Evolutionary conservation across 2,329 filamentous ascomycete species (phyloP).

Genomic region (Chaetomium sp.): DNA sequence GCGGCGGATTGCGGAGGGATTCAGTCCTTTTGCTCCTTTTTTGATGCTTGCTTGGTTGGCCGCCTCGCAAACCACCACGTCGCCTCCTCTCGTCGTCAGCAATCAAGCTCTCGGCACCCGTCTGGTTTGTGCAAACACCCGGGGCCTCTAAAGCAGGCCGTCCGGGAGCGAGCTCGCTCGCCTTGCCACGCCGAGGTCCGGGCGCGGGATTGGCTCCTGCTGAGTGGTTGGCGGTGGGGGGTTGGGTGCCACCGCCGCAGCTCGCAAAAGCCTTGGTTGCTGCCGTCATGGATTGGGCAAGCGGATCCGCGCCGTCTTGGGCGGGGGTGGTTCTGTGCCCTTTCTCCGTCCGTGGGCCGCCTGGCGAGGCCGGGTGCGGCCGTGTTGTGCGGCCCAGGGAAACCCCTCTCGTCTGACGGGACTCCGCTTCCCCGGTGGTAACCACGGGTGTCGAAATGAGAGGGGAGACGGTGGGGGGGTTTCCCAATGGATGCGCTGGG

Average conservation of each 20-base stretch:
- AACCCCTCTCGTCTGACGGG: constrained; percentile 20
- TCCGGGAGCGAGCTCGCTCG: not conserved
- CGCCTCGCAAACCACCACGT: not conserved
- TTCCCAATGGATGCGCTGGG: constrained; percentile 3
- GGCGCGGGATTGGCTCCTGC: not conserved
- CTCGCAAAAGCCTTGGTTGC: no score
- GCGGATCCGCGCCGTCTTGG: constrained; percentile 11
- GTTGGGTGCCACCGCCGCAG: constrained; percentile 6
- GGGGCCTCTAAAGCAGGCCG: constrained; percentile 1
- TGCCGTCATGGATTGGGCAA: constrained; percentile 18
- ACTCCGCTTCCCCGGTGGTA: constrained; percentile 18
- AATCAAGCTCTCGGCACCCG: not conserved
- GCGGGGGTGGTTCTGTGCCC: not conserved
- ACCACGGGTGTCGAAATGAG: not conserved
- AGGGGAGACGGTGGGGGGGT: not conserved
- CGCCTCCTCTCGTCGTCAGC: not conserved
- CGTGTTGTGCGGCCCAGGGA: constrained; percentile 22
- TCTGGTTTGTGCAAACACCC: not conserved
- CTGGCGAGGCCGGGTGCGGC: constrained; percentile 18
- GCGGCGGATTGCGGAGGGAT: not conserved
- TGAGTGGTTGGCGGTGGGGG: not conserved
- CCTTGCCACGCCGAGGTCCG: not conserved
- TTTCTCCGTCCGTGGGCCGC: constrained; percentile 12
- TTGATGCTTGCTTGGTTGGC: not conserved
- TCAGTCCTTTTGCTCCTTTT: not conserved